phyloP scores from a whole-genome alignment of 2,329 filamentous ascomycete species.

The Penicillium thymicola region DNA sequence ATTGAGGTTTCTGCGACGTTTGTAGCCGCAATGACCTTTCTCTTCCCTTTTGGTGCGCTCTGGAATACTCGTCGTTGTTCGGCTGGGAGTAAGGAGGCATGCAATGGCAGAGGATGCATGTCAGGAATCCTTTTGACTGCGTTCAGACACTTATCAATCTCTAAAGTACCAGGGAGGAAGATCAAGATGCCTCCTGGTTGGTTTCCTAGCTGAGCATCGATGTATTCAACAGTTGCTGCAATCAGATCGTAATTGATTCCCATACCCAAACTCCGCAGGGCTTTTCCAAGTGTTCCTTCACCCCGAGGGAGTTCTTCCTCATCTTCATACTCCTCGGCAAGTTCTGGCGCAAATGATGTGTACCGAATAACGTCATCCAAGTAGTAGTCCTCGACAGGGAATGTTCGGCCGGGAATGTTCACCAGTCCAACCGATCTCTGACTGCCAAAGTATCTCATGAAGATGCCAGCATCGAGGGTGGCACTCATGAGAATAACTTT shows the following conservation, averaged over 20 bases:
- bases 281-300: conserved; percentile 58
- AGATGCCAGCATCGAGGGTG: conserved; percentile 83
- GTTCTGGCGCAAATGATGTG: conserved; percentile 63
- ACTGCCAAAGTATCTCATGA: conserved; percentile 76
- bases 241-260: conserved; percentile 91
- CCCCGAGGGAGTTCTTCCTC: conserved; percentile 43
- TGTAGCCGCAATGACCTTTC: conserved; percentile 91
- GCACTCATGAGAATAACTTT: conserved; percentile 96
- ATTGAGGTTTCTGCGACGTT: conserved; percentile 99
- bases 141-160: conserved; percentile 79
- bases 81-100: conserved; percentile 82
- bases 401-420: conserved; percentile 84
- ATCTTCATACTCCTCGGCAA: conserved; percentile 34
- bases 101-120: conserved; percentile 78
- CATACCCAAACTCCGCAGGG: conserved; percentile 70
- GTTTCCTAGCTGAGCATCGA: conserved; percentile 71
- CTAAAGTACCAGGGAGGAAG: conserved; percentile 86
- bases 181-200: conserved; percentile 88
- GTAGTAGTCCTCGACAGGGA: conserved; percentile 85
- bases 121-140: conserved; percentile 62
- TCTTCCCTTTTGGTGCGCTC: conserved; percentile 69
- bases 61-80: conserved; percentile 88
- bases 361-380: conserved; percentile 81
- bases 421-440: conserved; percentile 71
- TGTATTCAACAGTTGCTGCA: conserved; percentile 71